Evolutionary conservation across 2,329 filamentous ascomycete genomes (phyloP).

Genomic region (Coleophoma cylindrospora): DNA sequence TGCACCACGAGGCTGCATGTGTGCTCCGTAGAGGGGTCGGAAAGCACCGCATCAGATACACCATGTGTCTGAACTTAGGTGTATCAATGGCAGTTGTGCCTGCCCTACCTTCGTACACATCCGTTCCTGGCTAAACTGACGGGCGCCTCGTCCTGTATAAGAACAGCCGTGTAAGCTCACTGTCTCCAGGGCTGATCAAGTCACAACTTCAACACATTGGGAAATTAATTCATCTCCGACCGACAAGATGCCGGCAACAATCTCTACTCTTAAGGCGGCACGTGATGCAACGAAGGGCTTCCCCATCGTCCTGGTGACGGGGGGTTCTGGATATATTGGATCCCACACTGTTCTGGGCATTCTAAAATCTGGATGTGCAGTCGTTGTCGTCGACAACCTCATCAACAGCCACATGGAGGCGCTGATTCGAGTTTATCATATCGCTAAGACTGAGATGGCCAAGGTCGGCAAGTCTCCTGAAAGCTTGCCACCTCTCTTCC

Average conservation of each 20-base stretch:
- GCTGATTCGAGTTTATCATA: slow-evolving; percentile 14
- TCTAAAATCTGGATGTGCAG: slow-evolving; percentile 47
- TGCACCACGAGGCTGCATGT: too few species aligned
- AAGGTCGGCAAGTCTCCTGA: slow-evolving; percentile 2
- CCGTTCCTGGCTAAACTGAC: too few species aligned
- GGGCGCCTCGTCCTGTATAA: too few species aligned
- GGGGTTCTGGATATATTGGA: slow-evolving; percentile 50
- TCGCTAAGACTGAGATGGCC: slow-evolving; percentile 10
- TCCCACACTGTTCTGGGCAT: slow-evolving; percentile 50
- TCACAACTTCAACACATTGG: neutral
- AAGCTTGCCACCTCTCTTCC: slow-evolving; percentile 12
- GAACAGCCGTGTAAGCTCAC: too few species aligned
- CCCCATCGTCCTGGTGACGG: slow-evolving; percentile 40
- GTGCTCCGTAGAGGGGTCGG: too few species aligned
- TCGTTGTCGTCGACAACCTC: slow-evolving; percentile 41
- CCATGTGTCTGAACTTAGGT: too few species aligned
- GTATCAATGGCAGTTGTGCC: too few species aligned
- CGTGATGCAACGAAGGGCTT: neutral
- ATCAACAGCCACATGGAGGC: slow-evolving; percentile 33
- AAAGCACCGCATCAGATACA: too few species aligned
- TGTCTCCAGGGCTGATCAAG: neutral
- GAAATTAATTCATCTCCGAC: neutral
- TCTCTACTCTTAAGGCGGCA: slow-evolving; percentile 11
- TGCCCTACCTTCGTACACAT: too few species aligned
- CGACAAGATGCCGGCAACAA: slow-evolving; percentile 6